Percentiles rank a stretch among this genome's conserved stretches.
Evolutionary conservation across 2,329 filamentous ascomycete species (phyloP).

Genomic region (Exutisphaerella laricina): DNA sequence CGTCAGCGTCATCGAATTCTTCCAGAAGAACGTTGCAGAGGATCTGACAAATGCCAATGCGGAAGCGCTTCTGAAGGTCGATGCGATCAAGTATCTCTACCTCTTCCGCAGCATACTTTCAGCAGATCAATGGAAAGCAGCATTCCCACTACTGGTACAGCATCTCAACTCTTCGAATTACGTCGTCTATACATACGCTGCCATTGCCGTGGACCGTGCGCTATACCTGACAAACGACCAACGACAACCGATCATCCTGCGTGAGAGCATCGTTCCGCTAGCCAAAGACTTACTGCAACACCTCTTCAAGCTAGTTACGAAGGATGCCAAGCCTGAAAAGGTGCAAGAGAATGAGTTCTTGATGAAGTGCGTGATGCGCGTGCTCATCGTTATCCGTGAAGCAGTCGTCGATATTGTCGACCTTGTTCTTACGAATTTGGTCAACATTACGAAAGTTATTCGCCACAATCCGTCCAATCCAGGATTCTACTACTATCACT

Average conservation of each 20-base stretch:
- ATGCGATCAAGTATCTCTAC: slow-evolving; percentile 97
- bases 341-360: slow-evolving; percentile 98
- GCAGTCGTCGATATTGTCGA: slow-evolving; percentile 69
- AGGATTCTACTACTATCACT: slow-evolving; percentile 97
- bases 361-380: slow-evolving; percentile 98
- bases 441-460: slow-evolving; percentile 87
- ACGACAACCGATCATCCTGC: slow-evolving; percentile 72
- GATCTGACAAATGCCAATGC: slow-evolving; percentile 70
- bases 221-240: slow-evolving; percentile 74
- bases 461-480: slow-evolving; percentile 95
- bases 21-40: slow-evolving; percentile 84
- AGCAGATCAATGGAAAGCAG: slow-evolving; percentile 83
- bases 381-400: slow-evolving; percentile 88
- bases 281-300: slow-evolving; percentile 83
- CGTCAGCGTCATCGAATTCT: slow-evolving; percentile 87
- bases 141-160: slow-evolving; percentile 83
- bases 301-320: slow-evolving; percentile 85
- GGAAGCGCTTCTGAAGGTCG: slow-evolving; percentile 87
- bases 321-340: slow-evolving; percentile 77
- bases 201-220: slow-evolving; percentile 91
- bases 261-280: slow-evolving; percentile 70
- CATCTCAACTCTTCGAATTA: slow-evolving; percentile 88
- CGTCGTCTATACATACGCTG: slow-evolving; percentile 95
- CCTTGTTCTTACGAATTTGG: slow-evolving; percentile 72
- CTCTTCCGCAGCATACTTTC: slow-evolving; percentile 93